Evolutionary conservation across 495 filamentous ascomycete genomes (phyloP).

Genomic region (Neurospora sp.): DNA sequence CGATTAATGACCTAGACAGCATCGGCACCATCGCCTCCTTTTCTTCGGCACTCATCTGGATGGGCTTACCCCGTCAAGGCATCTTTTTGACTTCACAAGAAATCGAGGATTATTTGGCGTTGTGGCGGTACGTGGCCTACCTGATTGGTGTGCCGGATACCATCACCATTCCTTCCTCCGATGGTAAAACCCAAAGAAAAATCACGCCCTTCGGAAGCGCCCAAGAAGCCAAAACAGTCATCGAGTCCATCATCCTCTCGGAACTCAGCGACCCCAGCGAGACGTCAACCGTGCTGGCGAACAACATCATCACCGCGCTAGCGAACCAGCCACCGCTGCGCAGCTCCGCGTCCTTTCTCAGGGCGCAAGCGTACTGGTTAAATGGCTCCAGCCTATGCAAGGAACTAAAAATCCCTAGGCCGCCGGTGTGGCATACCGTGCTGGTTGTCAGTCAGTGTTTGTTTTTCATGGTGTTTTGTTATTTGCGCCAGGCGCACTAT

Average conservation of each 20-base stretch:
- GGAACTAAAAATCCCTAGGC: constrained; percentile 46
- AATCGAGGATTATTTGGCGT: constrained; percentile 56
- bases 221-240: constrained; percentile 43
- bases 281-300: constrained; percentile 51
- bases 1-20: constrained; percentile 66
- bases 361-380: constrained; percentile 55
- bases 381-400: constrained; percentile 56
- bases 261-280: constrained; percentile 51
- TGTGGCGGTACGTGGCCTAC: constrained; percentile 66
- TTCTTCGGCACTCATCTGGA: constrained; percentile 53
- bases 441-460: constrained; percentile 60
- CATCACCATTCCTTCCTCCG: neutral
- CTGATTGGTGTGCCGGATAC: constrained; percentile 39
- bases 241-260: constrained; percentile 53
- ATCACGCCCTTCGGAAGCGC: constrained; percentile 40
- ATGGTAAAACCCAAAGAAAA: too few relatives aligned
- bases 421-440: constrained; percentile 45
- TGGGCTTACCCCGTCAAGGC: constrained; percentile 61
- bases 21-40: constrained; percentile 63
- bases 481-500: constrained; percentile 26
- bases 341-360: constrained; percentile 50
- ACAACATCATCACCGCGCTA: constrained; percentile 62
- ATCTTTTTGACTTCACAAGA: constrained; percentile 55
- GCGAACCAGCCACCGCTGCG: constrained; percentile 53
- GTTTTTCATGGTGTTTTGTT: constrained; percentile 48